Conservation (phyloP, 768 basidiomycete genomes). For the Suillus cothurnatus region DNA sequence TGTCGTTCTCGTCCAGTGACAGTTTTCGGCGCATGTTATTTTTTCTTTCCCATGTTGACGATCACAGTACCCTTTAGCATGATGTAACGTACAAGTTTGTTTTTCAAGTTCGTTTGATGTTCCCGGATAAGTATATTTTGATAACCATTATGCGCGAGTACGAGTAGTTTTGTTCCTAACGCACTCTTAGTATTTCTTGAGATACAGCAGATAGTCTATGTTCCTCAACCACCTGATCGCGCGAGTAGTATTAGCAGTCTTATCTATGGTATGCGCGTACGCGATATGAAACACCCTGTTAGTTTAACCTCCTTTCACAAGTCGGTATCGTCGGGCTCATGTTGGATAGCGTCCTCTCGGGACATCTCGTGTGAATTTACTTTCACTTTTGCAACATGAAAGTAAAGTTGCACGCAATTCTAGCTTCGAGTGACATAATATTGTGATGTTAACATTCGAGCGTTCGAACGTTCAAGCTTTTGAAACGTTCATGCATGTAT, state of each 20-base stretch:
- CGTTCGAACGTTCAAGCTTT: too few relatives aligned
- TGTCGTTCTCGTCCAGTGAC: background rate
- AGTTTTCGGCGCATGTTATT: background rate
- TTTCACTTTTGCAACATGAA: background rate
- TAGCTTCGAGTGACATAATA: too few relatives aligned
- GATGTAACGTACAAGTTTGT: background rate
- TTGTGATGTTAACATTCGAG: too few relatives aligned
- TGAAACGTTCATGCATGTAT: too few relatives aligned
- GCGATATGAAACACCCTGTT: background rate
- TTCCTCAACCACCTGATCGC: background rate
- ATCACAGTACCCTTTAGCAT: constrained; percentile 2
- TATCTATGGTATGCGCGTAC: background rate
- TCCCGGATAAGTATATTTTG: constrained; percentile 1
- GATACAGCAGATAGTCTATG: constrained; percentile 3
- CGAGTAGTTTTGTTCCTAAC: constrained; percentile 2
- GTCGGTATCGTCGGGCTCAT: background rate
- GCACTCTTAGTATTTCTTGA: constrained; percentile 3
- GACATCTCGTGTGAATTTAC: background rate
- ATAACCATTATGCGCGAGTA: background rate
- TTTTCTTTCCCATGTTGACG: background rate
- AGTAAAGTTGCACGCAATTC: background rate
- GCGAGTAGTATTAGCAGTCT: background rate
- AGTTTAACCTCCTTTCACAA: background rate
- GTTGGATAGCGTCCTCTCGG: background rate
- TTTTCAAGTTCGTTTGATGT: background rate